Evolutionary conservation across 495 filamentous ascomycete species (phyloP), one percentile per base, ranked within the genome.

Genomic region (Podospora tetraspora): DNA sequence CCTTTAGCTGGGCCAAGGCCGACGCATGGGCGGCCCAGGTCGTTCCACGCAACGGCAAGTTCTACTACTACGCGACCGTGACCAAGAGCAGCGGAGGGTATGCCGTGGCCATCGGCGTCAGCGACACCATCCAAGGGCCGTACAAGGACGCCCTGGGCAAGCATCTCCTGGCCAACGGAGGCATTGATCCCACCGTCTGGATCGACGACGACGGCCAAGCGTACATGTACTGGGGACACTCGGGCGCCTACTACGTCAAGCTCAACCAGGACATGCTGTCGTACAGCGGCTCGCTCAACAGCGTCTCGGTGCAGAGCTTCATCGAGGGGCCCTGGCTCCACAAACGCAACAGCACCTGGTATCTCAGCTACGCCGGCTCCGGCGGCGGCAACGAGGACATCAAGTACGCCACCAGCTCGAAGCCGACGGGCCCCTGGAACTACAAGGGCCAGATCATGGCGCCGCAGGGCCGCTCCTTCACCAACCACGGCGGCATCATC

Each of bases 231-330:
- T 71, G 69, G 69, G 69, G 69, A 3, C 60, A 71, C 56, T n/a
- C 37, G 9, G 8, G 57, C 13, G 66, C 52, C 43, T 77, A 66
- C 62, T 76, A 77, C 66, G 76, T 78, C 61, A 75, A 73, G 60
- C 56, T 78, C 16, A 75, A 76, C 69, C 66, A 66, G 63, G 76
- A 79, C 43, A 77, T 77, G 77, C 62, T 77, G 21, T 76, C 75
- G 30, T 77, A 76, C 70, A 73, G 66, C 29, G 74, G 75, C 12
- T 43, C 63, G 61, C 61, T 70, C 62, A 60, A 29, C 63, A 58
- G 65, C 65, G 62, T 61, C 25, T 73, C 71, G 10, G 67, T 69
- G 21, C 74, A 65, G 8, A 69, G 61, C 56, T 79, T 75, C 65
- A 66, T 72, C 61, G 76, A 79, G 63, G 76, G 72, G 1, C 76